Evolutionary conservation across 148 eudicot genomes (phyloP).

Genomic region (Tetragonia tetragonoides): DNA sequence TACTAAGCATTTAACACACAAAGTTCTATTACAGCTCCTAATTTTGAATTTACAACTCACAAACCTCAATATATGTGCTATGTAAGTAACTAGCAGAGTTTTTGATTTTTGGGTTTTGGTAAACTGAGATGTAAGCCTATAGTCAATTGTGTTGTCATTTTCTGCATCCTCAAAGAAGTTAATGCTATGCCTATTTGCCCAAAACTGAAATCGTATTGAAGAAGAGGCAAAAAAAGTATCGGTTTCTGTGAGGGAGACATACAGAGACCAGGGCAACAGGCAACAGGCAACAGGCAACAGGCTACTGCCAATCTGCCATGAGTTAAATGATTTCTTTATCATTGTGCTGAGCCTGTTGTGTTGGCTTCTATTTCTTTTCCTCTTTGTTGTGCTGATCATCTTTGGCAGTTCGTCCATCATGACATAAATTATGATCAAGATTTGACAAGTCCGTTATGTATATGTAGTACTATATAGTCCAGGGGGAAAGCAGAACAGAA

Average conservation of each 20-base stretch:
- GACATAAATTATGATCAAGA: slow-evolving; percentile 13
- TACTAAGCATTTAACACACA: no score
- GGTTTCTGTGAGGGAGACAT: slow-evolving; percentile 19
- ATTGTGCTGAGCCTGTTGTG: slow-evolving; percentile 11
- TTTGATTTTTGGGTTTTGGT: background rate
- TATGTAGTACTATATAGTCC: background rate
- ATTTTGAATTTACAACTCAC: no score
- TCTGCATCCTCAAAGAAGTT: slow-evolving; percentile 22
- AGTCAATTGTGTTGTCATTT: slow-evolving; percentile 18
- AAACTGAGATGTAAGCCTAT: background rate
- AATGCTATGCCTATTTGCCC: slow-evolving; percentile 32
- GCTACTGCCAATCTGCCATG: background rate
- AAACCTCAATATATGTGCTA: no score
- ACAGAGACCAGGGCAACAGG: background rate
- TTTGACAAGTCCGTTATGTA: slow-evolving; percentile 19
- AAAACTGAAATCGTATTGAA: slow-evolving; percentile 15
- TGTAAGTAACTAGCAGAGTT: no score
- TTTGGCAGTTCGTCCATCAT: slow-evolving; percentile 17
- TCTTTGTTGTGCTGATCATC: slow-evolving; percentile 9
- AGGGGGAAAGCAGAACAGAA: no score
- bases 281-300: no score
- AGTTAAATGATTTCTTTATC: slow-evolving; percentile 31
- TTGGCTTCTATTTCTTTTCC: background rate
- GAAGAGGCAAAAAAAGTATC: background rate
- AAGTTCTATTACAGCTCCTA: no score